Evolutionary conservation across 164 flowering plant genomes (phyloP).

Genomic region (Aristolochia californica): DNA sequence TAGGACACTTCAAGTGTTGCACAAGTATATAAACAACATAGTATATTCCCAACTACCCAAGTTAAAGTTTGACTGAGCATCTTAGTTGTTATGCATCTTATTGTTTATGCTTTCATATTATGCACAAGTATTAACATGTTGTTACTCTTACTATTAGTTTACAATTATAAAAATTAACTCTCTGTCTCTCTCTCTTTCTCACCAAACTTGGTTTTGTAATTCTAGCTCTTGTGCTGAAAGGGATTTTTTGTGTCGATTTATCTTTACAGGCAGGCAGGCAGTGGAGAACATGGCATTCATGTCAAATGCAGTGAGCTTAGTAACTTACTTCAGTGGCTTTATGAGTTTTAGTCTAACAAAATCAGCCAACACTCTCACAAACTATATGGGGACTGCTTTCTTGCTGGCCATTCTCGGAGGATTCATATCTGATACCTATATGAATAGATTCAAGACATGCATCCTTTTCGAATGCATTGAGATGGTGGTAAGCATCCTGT

Average conservation of each 20-base stretch:
- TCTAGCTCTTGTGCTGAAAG: conserved; percentile 1
- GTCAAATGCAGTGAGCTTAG: conserved; percentile 42
- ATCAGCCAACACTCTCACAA: conserved; percentile 57
- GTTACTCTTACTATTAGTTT: too few species aligned
- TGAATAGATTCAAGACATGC: conserved; percentile 54
- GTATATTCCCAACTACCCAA: too few species aligned
- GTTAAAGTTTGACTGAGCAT: too few species aligned
- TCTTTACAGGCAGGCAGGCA: conserved; percentile 45
- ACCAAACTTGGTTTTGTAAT: conserved; percentile 7
- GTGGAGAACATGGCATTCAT: conserved; percentile 76
- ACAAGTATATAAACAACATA: too few species aligned
- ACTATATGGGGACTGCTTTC: conserved; percentile 62
- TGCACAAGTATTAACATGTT: too few species aligned
- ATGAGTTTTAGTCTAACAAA: conserved; percentile 66
- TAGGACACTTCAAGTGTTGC: too few species aligned
- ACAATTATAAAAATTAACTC: too few species aligned
- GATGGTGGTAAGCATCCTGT: conserved; percentile 26
- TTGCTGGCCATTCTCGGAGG: conserved; percentile 55
- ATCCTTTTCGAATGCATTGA: conserved; percentile 49
- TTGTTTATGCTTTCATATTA: too few species aligned
- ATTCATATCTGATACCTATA: conserved; percentile 56
- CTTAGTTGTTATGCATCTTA: too few species aligned
- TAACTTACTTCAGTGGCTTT: conserved; percentile 54
- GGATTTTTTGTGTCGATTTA: background rate
- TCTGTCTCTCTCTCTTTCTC: background rate